phyloP scores from a whole-genome alignment of 352 stramenopile genomes.

The Thraustochytrium sp. region DNA sequence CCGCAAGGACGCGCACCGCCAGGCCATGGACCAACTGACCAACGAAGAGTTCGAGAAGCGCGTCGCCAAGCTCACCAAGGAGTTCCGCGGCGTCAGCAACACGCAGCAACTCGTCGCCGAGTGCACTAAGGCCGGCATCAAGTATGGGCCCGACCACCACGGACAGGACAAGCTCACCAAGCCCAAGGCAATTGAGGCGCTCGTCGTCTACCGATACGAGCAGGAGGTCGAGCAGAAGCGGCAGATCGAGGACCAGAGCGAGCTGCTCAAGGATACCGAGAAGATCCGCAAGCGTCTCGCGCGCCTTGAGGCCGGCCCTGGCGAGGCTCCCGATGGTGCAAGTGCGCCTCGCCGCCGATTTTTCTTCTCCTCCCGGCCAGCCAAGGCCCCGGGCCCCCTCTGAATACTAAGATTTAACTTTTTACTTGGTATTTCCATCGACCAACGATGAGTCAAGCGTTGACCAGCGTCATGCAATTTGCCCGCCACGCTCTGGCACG shows the following conservation, averaged over 20 bases:
- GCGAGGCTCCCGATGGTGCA: too few species aligned
- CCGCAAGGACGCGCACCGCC: neutral
- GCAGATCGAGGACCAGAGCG: neutral
- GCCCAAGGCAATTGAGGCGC: neutral
- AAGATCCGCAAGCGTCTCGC: constrained; percentile 30
- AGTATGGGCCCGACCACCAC: neutral
- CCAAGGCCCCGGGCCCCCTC: too few species aligned
- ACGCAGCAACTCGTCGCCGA: neutral
- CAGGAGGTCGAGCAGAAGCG: constrained; percentile 9
- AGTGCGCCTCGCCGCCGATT: too few species aligned
- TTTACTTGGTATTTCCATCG: too few species aligned
- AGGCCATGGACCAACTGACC: constrained; percentile 4
- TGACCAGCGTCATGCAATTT: too few species aligned
- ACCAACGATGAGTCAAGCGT: too few species aligned
- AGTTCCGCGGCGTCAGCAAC: constrained; percentile 15
- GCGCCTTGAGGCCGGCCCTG: neutral
- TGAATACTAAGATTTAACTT: too few species aligned
- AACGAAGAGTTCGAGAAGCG: neutral
- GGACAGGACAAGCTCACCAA: constrained; percentile 1
- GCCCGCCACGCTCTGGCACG: too few species aligned
- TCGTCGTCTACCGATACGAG: neutral
- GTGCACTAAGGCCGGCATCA: constrained; percentile 16
- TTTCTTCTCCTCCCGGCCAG: too few species aligned
- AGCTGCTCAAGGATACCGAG: neutral
- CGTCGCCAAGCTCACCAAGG: neutral